Conservation (phyloP, 192 early-diverging fungal species). For the Rhizoclosmatium sp. region DNA sequence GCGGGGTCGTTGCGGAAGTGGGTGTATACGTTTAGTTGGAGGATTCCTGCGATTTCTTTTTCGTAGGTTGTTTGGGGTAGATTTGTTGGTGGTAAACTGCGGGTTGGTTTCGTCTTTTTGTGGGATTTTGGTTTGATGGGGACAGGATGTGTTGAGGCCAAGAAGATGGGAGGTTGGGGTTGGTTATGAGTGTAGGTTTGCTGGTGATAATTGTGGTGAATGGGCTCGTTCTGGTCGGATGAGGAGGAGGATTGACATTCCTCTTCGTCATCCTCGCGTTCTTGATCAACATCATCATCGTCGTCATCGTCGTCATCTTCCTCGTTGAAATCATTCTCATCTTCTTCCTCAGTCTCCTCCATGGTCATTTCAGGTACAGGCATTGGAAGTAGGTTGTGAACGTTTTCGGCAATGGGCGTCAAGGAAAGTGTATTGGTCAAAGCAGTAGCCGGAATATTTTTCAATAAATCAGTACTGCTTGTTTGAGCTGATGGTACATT, state of each 20-base stretch:
- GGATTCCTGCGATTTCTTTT: conserved; percentile 35
- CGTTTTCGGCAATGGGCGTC: too few relatives aligned
- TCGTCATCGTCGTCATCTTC: too few relatives aligned
- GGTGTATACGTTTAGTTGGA: conserved; percentile 47
- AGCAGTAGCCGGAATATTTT: background rate
- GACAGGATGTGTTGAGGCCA: background rate
- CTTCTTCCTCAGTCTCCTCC: too few relatives aligned
- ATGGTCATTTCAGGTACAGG: too few relatives aligned
- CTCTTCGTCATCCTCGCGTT: too few relatives aligned
- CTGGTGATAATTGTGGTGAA: background rate
- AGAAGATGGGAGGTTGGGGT: background rate
- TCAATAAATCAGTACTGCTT: background rate
- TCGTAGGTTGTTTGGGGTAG: background rate
- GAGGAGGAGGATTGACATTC: background rate
- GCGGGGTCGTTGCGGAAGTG: conserved; percentile 36
- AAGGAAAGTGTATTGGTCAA: background rate
- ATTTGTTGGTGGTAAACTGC: background rate
- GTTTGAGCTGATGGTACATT: background rate
- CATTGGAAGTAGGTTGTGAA: too few relatives aligned
- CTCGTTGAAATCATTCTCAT: too few relatives aligned
- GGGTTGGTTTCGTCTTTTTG: conserved; percentile 20
- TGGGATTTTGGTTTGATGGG: background rate
- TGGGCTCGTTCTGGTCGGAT: background rate
- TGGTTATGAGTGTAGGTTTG: background rate
- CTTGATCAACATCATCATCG: too few relatives aligned